Evolutionary conservation across 352 stramenopile species (phyloP), one percentile per base, ranked within the genome.

Genomic region (Globisporangium parvum): DNA sequence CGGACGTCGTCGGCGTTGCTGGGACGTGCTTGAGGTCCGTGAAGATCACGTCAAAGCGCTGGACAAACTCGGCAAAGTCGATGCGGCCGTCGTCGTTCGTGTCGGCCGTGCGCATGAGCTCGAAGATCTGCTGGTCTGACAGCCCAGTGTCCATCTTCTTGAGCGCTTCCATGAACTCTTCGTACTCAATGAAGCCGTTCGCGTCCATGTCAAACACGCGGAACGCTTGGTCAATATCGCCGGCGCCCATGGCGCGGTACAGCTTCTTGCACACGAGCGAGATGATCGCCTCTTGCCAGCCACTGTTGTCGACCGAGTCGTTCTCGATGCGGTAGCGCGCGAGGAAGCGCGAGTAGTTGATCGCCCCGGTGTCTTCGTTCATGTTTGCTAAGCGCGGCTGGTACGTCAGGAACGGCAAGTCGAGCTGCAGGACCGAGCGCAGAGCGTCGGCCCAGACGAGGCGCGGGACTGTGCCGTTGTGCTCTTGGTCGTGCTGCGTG

Each of bases 331-430:
- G 86, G 63, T 96, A 98, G 9, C 91, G 85, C 52, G 92, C 81
- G n/a, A 98, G 67, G 63, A 98, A 98, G 33, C 80, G 88, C 28
- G 87, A 96, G 77, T 97, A 98, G 66, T 97, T 97, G 68, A 98
- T 97, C 31, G 65, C 70, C 24, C 75, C 79, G 12, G 62, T 80
- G 53, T 88, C 73, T 17, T 93, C 78, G 44, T 97, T 89, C 47
- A 87, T 57, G 17, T 94, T 86, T 3, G 88, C 85, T 18, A 98
- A 77, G 51, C 94, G 88, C 0, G 86, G 59, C 67, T 96, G 84
- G 67, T 96, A 96, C 35, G 81, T 83, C 37, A 97, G 40, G 69
- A 96, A 98, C 9, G 90, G 91, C 53, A 98, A 47, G 58, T 98
- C 91, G 9, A 97, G 64, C 58, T 93, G 76, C 44, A 98, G 66